These are phyloP conservation scores for Cornus controversa DNA, from an alignment of 148 eudicot species.

Conservation along the genomic window DNA sequence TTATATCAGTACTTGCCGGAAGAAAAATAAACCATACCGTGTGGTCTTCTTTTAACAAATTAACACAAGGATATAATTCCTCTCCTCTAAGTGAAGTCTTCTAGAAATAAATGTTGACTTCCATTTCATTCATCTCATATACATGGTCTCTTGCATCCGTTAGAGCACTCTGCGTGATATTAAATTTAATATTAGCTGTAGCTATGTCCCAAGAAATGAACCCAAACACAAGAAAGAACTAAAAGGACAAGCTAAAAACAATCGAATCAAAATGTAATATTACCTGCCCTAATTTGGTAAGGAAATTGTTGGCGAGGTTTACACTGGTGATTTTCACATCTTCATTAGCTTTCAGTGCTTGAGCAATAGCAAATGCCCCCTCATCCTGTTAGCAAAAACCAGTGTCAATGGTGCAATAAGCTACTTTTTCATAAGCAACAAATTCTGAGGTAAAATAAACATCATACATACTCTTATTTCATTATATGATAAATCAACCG, in stretches of 20 bases:
- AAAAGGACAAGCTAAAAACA: neutral
- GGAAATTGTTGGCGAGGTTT: constrained; percentile 78
- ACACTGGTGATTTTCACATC: constrained; percentile 76
- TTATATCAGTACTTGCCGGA: neutral
- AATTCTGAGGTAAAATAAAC: neutral
- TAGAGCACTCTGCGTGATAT: constrained; percentile 70
- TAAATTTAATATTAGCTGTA: constrained; percentile 13
- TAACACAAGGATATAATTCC: neutral
- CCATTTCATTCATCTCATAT: constrained; percentile 85
- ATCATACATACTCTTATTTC: constrained; percentile 73
- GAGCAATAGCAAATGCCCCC: constrained; percentile 94
- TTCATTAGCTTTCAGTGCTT: constrained; percentile 92
- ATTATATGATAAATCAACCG: constrained; percentile 81
- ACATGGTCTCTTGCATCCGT: constrained; percentile 95
- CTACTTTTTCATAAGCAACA: neutral
- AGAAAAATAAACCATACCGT: neutral
- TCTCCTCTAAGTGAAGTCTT: neutral
- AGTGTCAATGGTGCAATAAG: constrained; percentile 1
- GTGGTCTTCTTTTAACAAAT: neutral
- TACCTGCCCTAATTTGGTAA: constrained; percentile 96
- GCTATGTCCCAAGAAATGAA: neutral
- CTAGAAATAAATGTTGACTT: constrained; percentile 62
- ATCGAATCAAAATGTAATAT: neutral
- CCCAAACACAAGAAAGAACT: neutral
- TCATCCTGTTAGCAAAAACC: constrained; percentile 53